Base-by-base conservation (phyloP, 768 basidiomycete species). In the Serendipita indica region DNA sequence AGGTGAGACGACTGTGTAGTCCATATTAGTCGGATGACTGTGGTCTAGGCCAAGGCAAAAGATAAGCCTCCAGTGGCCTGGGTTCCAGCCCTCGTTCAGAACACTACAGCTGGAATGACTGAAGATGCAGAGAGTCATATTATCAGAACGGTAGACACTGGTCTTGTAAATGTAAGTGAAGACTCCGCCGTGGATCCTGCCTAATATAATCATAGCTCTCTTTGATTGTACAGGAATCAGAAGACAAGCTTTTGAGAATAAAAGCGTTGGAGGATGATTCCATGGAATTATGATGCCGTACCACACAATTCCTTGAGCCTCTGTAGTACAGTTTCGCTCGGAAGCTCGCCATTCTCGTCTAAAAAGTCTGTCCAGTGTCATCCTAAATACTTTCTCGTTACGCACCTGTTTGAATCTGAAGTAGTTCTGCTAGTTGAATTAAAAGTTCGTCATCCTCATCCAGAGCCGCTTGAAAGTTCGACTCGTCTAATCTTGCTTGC, bases 81-180 rank as follows among this genome's bases (percentile, higher is more conserved):
- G 88, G 77, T 89, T 25, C 88, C 86, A 1, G 85, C 88, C 22
- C 74, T 80, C 39, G 70, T 71, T 25, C 76, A 81, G 61, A 79
- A 87, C 60, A 87, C 88, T 10, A 88, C 87, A 5, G 63, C 75
- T 14, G 85, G 80, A 13, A 71, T 74, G 14, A 74, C 79, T n/a
- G 80, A 85, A 30, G 69, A 79, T 35, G 79, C 84, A 27, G 82
- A 89, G 67, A 70, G 87, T 16, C 82, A 86, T 63, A 76, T 89
- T 72, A 70, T 91, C 57, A 77, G 88, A 22, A 83, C 83, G 12
- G 85, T 90, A 4, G 86, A 89, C 64, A 90, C 88, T 1, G 88
- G 88, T 2, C 79, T 91, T 41, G 78, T 91, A 57, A 87, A 84
- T 66, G 89, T 83, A 66, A 65, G 79, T 64, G 30, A 39, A 62